phyloP scores from a whole-genome alignment of 202 grass and related monocot genomes.

The Saccharum hybrid region DNA sequence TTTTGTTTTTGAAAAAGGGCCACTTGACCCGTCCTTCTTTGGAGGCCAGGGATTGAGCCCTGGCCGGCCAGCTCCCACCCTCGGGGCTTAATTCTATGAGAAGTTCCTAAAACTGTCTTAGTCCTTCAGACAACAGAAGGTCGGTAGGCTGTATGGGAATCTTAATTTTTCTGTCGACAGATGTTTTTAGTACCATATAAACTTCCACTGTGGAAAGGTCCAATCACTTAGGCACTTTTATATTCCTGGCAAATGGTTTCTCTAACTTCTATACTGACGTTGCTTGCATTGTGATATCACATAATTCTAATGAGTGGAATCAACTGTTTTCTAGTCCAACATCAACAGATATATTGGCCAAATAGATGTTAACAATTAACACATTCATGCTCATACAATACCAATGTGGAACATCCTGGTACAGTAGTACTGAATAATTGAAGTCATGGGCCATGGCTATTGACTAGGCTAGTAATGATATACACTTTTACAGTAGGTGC shows the following conservation, averaged over 20 bases:
- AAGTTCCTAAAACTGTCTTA: not conserved
- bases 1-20: too few species aligned
- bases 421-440: not conserved
- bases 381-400: not conserved
- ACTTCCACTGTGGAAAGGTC: not conserved
- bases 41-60: too few species aligned
- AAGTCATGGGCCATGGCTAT: not conserved
- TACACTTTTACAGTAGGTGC: not conserved
- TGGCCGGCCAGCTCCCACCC: too few species aligned
- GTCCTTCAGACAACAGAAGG: not conserved
- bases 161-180: not conserved
- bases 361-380: not conserved
- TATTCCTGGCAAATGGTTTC: not conserved
- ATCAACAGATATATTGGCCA: not conserved
- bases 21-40: too few species aligned
- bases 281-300: not conserved
- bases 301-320: not conserved
- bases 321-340: slow-evolving; percentile 3
- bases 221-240: not conserved
- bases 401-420: not conserved
- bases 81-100: too few species aligned
- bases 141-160: not conserved
- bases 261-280: not conserved
- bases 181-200: not conserved
- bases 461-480: not conserved